These are phyloP conservation scores for Ogataea ganodermae DNA, from an alignment of 805 yeast species.

Conservation along the genomic window DNA sequence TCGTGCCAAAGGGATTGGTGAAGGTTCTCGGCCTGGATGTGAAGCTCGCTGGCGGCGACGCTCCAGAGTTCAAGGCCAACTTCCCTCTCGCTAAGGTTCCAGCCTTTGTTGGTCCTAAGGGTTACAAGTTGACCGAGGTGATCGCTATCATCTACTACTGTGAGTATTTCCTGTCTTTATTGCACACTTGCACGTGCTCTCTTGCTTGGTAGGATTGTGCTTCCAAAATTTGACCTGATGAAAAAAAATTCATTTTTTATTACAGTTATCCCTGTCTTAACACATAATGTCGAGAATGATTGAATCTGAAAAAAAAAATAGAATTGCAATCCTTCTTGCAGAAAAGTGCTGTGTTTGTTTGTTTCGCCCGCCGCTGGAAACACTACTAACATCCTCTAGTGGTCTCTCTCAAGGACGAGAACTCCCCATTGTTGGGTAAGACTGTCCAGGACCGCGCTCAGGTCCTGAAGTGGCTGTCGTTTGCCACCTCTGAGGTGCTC, in stretches of 20 bases:
- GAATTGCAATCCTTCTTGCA: no score
- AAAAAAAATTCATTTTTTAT: conserved; percentile 43
- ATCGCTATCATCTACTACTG: conserved; percentile 63
- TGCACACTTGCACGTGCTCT: neutral
- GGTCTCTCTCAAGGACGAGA: conserved; percentile 45
- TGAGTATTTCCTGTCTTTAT: conserved; percentile 24
- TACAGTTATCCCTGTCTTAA: conserved; percentile 90
- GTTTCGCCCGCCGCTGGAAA: neutral
- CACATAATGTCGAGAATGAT: conserved; percentile 67
- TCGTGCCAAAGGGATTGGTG: conserved; percentile 45
- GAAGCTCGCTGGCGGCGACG: conserved; percentile 27
- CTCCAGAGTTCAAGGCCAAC: conserved; percentile 42
- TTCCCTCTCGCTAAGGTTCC: conserved; percentile 73
- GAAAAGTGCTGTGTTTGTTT: neutral
- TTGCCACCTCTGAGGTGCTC: conserved; percentile 69
- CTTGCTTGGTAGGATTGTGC: conserved; percentile 10
- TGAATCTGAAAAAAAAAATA: conserved; percentile 57
- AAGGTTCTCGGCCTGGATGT: conserved; percentile 63
- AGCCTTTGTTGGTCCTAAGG: conserved; percentile 69
- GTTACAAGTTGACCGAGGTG: conserved; percentile 69
- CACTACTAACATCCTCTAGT: conserved; percentile 38
- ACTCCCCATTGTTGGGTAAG: conserved; percentile 57
- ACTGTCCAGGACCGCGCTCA: conserved; percentile 61
- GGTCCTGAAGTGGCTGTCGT: conserved; percentile 76
- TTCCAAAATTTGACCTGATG: conserved; percentile 47